phyloP scores from a whole-genome alignment of 2,329 filamentous ascomycete species.

The Aureobasidium sp. region DNA sequence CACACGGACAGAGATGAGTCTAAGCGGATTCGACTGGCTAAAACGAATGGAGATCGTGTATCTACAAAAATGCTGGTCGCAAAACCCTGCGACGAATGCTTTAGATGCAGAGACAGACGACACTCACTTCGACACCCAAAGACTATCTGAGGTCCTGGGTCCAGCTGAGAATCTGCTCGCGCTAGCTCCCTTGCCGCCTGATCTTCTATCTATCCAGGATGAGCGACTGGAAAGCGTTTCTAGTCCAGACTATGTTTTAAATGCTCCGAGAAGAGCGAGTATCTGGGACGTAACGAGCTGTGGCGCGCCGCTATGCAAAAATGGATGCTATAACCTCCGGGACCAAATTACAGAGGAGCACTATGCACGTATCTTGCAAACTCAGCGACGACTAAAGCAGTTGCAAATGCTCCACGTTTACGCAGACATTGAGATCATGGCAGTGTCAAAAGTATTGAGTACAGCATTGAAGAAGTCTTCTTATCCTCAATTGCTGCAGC shows the following conservation, averaged over 20 bases:
- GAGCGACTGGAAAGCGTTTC: neutral
- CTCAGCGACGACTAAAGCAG: slow-evolving; percentile 16
- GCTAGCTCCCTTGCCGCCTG: slow-evolving; percentile 1
- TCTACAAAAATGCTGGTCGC: slow-evolving; percentile 17
- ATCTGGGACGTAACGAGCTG: slow-evolving; percentile 17
- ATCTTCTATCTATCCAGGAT: slow-evolving; percentile 3
- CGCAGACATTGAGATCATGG: slow-evolving; percentile 16
- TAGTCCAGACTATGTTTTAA: slow-evolving; percentile 11
- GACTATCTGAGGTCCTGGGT: slow-evolving; percentile 14
- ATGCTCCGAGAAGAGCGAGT: slow-evolving; percentile 8
- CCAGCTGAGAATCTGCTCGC: slow-evolving; percentile 15
- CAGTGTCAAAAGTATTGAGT: slow-evolving; percentile 8
- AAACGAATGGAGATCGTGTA: slow-evolving; percentile 18
- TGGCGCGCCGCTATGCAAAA: slow-evolving; percentile 13
- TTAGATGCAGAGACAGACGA: neutral
- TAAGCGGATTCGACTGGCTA: slow-evolving; percentile 20
- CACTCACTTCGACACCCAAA: slow-evolving; percentile 9
- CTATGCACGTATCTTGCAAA: slow-evolving; percentile 16
- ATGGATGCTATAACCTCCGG: slow-evolving; percentile 16
- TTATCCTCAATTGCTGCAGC: slow-evolving; percentile 12
- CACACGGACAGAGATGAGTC: slow-evolving; percentile 16
- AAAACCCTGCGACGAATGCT: neutral
- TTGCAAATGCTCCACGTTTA: slow-evolving; percentile 17
- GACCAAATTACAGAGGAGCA: slow-evolving; percentile 17
- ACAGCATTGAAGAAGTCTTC: slow-evolving; percentile 13